Evolutionary conservation across 2,329 filamentous ascomycete species (phyloP).

Genomic region (Colletotrichum spinosum): DNA sequence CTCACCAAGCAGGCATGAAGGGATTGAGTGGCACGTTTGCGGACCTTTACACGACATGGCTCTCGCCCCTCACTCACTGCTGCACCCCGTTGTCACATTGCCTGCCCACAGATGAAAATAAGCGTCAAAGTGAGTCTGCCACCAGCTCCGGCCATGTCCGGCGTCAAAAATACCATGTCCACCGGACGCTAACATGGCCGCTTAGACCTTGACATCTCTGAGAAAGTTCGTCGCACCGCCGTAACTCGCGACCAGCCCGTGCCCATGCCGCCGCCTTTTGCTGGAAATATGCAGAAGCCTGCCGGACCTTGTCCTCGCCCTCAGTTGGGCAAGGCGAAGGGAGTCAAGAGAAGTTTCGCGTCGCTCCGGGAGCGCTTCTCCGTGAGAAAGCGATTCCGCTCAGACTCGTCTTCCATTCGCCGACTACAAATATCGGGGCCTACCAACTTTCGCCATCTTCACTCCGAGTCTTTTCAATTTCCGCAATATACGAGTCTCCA

Average conservation of each 20-base stretch:
- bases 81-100: conserved; percentile 55
- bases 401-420: conserved; percentile 57
- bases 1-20: conserved; percentile 49
- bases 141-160: not conserved
- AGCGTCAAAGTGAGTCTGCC: conserved; percentile 51
- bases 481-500: conserved; percentile 42
- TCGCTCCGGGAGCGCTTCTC: conserved; percentile 56
- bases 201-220: conserved; percentile 39
- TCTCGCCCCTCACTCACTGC: conserved; percentile 58
- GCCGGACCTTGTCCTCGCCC: conserved; percentile 39
- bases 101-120: conserved; percentile 49
- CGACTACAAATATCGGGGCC: conserved; percentile 69
- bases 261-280: conserved; percentile 44
- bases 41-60: conserved; percentile 59
- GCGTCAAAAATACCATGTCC: conserved; percentile 8
- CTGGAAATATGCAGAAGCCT: conserved; percentile 40
- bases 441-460: conserved; percentile 69
- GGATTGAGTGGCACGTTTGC: conserved; percentile 54
- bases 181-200: conserved; percentile 28
- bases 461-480: conserved; percentile 58
- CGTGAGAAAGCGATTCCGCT: conserved; percentile 58
- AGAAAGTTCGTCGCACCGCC: conserved; percentile 42
- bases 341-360: conserved; percentile 51
- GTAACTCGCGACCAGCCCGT: conserved; percentile 47
- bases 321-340: conserved; percentile 46